phyloP scores from a whole-genome alignment of 495 filamentous ascomycete species.

The Tuber melanosporum region DNA sequence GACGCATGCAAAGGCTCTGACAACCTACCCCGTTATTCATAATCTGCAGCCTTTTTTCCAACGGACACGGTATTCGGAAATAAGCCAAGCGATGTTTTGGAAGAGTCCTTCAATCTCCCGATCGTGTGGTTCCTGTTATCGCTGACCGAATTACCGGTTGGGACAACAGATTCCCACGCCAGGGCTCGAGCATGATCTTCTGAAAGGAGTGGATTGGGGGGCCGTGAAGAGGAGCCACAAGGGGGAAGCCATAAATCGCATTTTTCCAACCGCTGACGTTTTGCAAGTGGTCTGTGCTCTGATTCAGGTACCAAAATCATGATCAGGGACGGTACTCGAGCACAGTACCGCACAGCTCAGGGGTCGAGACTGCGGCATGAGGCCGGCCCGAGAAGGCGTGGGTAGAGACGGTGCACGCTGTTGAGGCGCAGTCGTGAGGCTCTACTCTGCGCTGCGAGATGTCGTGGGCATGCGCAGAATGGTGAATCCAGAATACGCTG shows the following conservation, averaged over 20 bases:
- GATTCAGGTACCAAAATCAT: constrained; percentile 4
- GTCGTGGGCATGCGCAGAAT: neutral
- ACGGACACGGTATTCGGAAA: neutral
- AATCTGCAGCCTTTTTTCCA: neutral
- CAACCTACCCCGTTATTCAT: constrained; percentile 1
- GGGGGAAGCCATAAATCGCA: neutral
- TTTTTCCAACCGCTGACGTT: neutral
- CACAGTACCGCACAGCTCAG: neutral
- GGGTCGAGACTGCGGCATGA: neutral
- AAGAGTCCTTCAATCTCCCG: neutral
- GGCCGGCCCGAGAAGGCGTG: neutral
- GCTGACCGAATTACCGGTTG: neutral
- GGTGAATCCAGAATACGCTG: neutral
- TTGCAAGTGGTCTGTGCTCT: neutral
- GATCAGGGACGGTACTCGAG: neutral
- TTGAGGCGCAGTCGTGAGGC: neutral
- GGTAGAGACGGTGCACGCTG: neutral
- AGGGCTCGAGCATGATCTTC: neutral
- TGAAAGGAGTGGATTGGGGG: neutral
- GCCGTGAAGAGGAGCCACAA: neutral
- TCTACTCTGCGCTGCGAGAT: neutral
- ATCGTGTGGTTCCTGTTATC: neutral
- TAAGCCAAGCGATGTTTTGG: neutral
- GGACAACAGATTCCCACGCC: neutral
- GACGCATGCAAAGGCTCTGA: neutral